Evolutionary conservation across 441 rosid genomes (phyloP).

Genomic region (Euphorbia corollata): DNA sequence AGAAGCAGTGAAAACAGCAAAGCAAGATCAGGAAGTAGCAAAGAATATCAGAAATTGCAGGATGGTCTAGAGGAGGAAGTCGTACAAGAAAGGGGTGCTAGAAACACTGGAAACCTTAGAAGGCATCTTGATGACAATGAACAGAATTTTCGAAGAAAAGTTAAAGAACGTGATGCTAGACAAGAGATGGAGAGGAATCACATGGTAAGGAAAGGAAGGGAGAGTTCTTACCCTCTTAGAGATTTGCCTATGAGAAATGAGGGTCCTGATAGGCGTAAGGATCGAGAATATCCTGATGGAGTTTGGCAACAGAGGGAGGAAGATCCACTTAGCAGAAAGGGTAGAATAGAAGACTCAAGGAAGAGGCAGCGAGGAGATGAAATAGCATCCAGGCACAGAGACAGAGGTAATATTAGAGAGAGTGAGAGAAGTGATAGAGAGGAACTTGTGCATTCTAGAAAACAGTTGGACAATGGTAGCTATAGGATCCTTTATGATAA

Average conservation of each 20-base stretch:
- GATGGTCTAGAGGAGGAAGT: conserved; percentile 73
- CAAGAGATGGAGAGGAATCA: conserved; percentile 54
- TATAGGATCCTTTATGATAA: conserved; percentile 49
- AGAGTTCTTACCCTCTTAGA: conserved; percentile 44
- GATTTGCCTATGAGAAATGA: conserved; percentile 50
- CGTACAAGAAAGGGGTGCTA: conserved; percentile 50
- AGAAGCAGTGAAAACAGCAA: conserved; percentile 90
- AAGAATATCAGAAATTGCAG: conserved; percentile 59
- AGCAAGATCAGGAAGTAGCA: conserved; percentile 79
- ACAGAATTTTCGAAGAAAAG: conserved; percentile 43
- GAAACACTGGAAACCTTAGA: conserved; percentile 37
- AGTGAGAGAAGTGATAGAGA: conserved; percentile 60
- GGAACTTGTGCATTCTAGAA: conserved; percentile 53
- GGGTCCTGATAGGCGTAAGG: conserved; percentile 59
- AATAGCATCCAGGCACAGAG: conserved; percentile 53
- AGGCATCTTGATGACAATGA: conserved; percentile 49
- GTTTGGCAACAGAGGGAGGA: conserved; percentile 63
- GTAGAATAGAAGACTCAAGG: conserved; percentile 57
- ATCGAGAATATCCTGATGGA: conserved; percentile 48
- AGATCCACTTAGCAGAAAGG: conserved; percentile 46
- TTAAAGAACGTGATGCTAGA: conserved; percentile 55
- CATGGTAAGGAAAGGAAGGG: conserved; percentile 42
- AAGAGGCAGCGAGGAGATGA: conserved; percentile 76
- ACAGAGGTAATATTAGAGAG: conserved; percentile 59
- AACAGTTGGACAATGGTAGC: conserved; percentile 63